Percentiles rank a stretch among this genome's conserved stretches.
Conservation (phyloP, 2,329 filamentous ascomycete genomes). For the Coniochaeta hoffmannii region DNA sequence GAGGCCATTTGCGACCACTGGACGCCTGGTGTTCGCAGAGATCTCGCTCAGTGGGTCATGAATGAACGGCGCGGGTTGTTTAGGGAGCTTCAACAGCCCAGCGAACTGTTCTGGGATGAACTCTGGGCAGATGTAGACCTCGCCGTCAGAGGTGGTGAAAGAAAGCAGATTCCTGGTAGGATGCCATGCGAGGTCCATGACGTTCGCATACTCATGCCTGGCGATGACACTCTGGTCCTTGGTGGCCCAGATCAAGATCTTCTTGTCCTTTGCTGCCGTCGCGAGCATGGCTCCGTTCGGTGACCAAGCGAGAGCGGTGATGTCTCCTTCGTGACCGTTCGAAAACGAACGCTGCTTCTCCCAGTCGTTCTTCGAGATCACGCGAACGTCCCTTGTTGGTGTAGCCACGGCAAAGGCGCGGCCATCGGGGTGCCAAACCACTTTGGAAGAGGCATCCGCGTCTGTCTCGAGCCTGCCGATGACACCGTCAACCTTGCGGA, state of each 20-base stretch:
- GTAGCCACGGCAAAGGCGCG: slow-evolving; percentile 83
- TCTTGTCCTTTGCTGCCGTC: slow-evolving; percentile 59
- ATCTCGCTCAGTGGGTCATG: slow-evolving; percentile 69
- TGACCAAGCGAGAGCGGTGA: slow-evolving; percentile 87
- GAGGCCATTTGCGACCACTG: slow-evolving; percentile 42
- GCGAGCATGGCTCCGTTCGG: slow-evolving; percentile 87
- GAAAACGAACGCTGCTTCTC: slow-evolving; percentile 75
- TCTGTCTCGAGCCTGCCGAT: slow-evolving; percentile 74
- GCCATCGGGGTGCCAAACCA: slow-evolving; percentile 91
- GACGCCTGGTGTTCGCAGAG: slow-evolving; percentile 55
- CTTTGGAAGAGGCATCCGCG: slow-evolving; percentile 64
- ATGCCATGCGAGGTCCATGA: slow-evolving; percentile 86
- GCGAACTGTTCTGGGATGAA: slow-evolving; percentile 54
- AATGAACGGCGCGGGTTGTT: slow-evolving; percentile 77
- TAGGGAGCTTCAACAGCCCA: slow-evolving; percentile 46
- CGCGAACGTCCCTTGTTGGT: slow-evolving; percentile 71
- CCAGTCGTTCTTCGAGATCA: slow-evolving; percentile 86
- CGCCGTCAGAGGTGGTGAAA: slow-evolving; percentile 87
- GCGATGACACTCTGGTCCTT: slow-evolving; percentile 77
- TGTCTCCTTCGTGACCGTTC: slow-evolving; percentile 72
- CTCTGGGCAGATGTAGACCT: slow-evolving; percentile 82
- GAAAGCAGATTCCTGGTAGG: slow-evolving; percentile 81
- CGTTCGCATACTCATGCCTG: slow-evolving; percentile 71
- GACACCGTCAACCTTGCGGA: slow-evolving; percentile 78
- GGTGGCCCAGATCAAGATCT: slow-evolving; percentile 78